Conservation (phyloP, 257 asterid genomes). For the Asclepias syriaca region DNA sequence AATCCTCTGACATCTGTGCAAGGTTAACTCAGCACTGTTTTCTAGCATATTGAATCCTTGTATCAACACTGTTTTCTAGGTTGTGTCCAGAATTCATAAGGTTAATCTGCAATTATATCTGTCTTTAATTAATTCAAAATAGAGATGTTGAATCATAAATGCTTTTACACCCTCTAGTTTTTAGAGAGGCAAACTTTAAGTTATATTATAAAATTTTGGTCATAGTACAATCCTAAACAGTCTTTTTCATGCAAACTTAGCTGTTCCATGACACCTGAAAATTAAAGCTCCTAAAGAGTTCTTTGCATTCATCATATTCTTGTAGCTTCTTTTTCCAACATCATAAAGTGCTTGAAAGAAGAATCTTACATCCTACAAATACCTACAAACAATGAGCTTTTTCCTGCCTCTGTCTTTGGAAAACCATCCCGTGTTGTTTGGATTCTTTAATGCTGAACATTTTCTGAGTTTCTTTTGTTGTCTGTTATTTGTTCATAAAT, state of each 20-base stretch:
- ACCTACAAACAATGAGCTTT: neutral
- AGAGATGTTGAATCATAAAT: neutral
- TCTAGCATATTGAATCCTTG: neutral
- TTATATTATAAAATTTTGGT: neutral
- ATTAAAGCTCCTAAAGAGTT: neutral
- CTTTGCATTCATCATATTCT: neutral
- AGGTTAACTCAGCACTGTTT: neutral
- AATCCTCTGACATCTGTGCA: neutral
- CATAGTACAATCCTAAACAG: neutral
- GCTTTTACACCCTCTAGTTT: neutral
- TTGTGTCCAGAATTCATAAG: neutral
- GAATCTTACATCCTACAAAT: neutral
- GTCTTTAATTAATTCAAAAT: neutral
- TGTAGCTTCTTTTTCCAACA: neutral
- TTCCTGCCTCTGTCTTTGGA: neutral
- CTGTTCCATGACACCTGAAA: neutral
- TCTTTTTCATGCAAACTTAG: neutral
- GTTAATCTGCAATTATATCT: neutral
- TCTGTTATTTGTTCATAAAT: constrained; percentile 3
- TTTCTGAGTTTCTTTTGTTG: neutral
- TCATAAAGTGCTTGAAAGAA: neutral
- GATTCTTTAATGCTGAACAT: neutral
- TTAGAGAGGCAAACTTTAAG: neutral
- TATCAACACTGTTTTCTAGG: neutral
- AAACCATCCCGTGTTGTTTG: neutral